Percentiles rank a stretch among this genome's conserved stretches.
phyloP scores from a whole-genome alignment of 1,139 yeast genomes.

The Kluyveromyces marxianus region DNA sequence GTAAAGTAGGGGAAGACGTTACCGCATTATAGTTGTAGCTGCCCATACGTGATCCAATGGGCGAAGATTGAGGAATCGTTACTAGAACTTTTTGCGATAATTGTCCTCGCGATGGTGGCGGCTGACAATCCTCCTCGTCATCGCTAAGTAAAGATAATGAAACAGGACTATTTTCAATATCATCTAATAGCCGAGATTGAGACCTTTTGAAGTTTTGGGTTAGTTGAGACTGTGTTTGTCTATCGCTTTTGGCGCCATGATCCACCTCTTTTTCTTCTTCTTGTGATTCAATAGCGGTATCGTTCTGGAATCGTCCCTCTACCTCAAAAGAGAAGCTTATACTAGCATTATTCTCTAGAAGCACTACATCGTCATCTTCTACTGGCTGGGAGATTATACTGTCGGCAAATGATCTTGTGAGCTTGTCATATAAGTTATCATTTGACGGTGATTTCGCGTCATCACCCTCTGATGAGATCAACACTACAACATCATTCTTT shows the following conservation, averaged over 20 bases:
- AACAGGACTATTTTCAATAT: constrained; percentile 1
- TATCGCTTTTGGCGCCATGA: no score
- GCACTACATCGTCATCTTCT: constrained; percentile 4
- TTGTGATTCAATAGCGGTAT: constrained; percentile 2
- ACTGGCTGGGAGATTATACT: neutral
- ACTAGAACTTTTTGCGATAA: neutral
- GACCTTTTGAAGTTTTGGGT: constrained; percentile 3
- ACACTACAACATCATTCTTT: constrained; percentile 8
- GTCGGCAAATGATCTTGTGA: neutral
- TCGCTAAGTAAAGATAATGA: neutral
- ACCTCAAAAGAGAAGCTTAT: constrained; percentile 6
- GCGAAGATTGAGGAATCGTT: neutral
- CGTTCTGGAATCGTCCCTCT: constrained; percentile 6
- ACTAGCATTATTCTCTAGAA: constrained; percentile 1
- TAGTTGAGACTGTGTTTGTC: neutral
- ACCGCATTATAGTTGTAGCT: no score
- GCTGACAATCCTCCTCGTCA: neutral
- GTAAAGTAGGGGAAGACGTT: no score
- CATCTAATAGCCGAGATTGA: constrained; percentile 2
- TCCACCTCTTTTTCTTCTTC: neutral
- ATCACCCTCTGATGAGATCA: constrained; percentile 9
- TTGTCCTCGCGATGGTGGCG: neutral
- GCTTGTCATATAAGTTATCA: neutral
- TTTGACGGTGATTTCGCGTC: neutral
- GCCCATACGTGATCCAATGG: no score